A percentile compares a stretch with the other conserved stretches of the same genome.
Conservation (phyloP, 2,329 filamentous ascomycete species). For the Monilinia fructigena region DNA sequence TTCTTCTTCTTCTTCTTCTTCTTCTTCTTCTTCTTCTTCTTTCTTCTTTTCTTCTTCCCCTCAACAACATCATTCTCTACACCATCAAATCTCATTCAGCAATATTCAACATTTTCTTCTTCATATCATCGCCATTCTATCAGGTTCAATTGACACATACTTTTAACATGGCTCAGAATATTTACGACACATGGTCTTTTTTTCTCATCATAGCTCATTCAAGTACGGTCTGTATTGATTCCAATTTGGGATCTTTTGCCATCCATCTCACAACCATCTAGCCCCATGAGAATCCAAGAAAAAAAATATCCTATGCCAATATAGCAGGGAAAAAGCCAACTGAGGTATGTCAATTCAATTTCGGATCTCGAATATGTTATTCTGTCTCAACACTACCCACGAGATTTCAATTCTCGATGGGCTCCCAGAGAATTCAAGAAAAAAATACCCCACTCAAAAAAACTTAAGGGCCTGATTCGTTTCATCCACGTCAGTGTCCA, state of each 20-base stretch:
- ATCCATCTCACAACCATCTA: no score
- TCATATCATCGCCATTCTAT: neutral
- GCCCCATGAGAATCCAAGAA: no score
- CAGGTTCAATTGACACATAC: neutral
- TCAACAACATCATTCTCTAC: neutral
- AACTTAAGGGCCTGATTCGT: neutral
- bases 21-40: no score
- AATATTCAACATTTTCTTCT: neutral
- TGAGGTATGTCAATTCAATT: neutral
- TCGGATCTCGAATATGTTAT: neutral
- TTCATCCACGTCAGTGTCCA: neutral
- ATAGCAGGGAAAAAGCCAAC: neutral
- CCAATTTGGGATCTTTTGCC: no score
- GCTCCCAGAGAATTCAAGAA: no score
- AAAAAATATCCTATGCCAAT: no score
- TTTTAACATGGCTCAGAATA: neutral
- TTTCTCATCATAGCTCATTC: slow-evolving; percentile 15
- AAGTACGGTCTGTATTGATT: neutral
- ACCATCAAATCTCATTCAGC: neutral
- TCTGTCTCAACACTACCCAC: neutral
- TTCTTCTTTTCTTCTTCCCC: no score
- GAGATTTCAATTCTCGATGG: neutral
- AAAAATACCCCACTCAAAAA: neutral
- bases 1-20: neutral
- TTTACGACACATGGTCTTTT: neutral